phyloP scores from a whole-genome alignment of 805 yeast genomes.

The Ogataea zsoltii region DNA sequence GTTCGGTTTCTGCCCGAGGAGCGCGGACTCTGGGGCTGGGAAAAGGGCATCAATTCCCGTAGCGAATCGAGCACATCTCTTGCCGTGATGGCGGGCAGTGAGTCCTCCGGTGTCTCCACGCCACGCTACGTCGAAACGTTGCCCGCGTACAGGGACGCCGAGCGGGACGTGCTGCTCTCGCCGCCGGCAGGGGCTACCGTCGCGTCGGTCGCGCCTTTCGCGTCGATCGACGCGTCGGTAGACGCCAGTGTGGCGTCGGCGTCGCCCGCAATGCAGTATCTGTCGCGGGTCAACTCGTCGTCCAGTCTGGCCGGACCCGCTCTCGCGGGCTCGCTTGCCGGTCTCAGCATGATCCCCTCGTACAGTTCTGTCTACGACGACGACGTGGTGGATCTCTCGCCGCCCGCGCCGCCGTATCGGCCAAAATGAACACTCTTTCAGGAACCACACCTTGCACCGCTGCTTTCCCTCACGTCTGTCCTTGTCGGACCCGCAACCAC shows the following conservation, averaged over 20 bases:
- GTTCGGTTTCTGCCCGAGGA: background rate
- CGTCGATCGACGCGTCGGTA: slow-evolving; percentile 12
- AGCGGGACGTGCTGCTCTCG: slow-evolving; percentile 22
- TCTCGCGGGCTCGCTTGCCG: slow-evolving; percentile 7
- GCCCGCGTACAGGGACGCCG: slow-evolving; percentile 29
- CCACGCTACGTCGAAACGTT: slow-evolving; percentile 5
- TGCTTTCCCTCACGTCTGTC: background rate
- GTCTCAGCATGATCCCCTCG: slow-evolving; percentile 24
- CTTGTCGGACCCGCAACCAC: background rate
- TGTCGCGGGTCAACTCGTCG: slow-evolving; percentile 21
- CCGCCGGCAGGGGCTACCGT: too few relatives aligned
- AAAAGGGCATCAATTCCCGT: background rate
- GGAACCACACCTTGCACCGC: slow-evolving; percentile 1
- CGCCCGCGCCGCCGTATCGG: slow-evolving; percentile 31
- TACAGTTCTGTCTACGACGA: slow-evolving; percentile 31
- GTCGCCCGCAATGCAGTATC: slow-evolving; percentile 21
- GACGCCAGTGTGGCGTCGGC: background rate
- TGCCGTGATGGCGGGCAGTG: background rate
- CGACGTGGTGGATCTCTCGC: slow-evolving; percentile 21
- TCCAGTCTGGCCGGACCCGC: slow-evolving; percentile 1
- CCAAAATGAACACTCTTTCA: background rate
- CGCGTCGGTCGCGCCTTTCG: too few relatives aligned
- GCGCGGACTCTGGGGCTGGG: background rate
- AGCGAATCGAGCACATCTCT: background rate
- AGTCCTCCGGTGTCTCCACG: background rate